Evolutionary conservation across 495 filamentous ascomycete genomes (phyloP), one percentile per base, ranked within the genome.

Genomic region (Neurospora pannonica): DNA sequence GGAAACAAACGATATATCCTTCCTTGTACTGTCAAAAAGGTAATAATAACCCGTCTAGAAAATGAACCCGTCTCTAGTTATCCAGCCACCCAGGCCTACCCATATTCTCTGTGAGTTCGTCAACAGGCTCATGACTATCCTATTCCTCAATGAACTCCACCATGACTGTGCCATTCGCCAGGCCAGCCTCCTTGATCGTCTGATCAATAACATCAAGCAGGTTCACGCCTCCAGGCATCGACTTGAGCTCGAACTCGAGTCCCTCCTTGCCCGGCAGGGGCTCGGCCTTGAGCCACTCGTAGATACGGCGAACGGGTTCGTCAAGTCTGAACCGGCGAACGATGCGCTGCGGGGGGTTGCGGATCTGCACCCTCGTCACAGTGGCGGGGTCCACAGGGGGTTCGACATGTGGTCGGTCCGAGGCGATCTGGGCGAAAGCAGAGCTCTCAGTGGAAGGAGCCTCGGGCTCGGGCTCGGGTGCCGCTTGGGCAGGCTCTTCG

Each of bases 221-320:
- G 76, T 98, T 94, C 78, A 87, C 90, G 46, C 94, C 92, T 85
- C 93, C 87, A 21, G 87, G 88, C 81, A 86, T 83, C 11, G 80
- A 76, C 78, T 94, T 92, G 73, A 99, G 87, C 77, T 97, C 96
- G 83, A 99, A 98, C 69, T 88, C 78, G 24, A 91, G 83, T 0
- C 92, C 93, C 40, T 89, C 89, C 81, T 95, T 95, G 70, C 91
- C 94, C 71, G 91, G 89, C 71, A 91, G 78, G 17, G 91, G 88
- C 37, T 93, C 90, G 5, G 94, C 92, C 83, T 98, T 98, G 48
- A 99, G 88, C 94, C 95, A 99, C 84, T 99, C 96, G 79, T 95
- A 99, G 40, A 99, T 89, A 15, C 93, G 88, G 67, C 88, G 84
- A 7, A 99, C 94, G 0, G 88, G 87, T 69, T 99, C 96, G n/a